Percentiles rank a stretch among this genome's conserved stretches.
Evolutionary conservation across 179 eudicot species (phyloP).

Genomic region (Carnegiea gigantea): DNA sequence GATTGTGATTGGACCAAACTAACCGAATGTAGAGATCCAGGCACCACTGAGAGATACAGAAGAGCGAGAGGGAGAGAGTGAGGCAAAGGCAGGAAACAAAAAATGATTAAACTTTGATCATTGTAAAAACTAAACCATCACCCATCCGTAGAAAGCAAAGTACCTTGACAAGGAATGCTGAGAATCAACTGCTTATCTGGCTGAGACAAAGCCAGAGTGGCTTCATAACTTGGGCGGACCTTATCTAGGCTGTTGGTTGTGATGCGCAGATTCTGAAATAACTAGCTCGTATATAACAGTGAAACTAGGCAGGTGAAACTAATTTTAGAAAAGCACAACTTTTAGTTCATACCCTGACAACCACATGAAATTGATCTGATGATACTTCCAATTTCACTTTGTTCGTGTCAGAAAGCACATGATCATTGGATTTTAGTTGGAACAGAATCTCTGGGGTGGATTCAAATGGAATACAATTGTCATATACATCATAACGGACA

Average conservation of each 20-base stretch:
- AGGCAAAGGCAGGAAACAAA: background rate
- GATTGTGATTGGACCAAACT: conserved; percentile 24
- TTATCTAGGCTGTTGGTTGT: conserved; percentile 41
- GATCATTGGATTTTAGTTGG: conserved; percentile 17
- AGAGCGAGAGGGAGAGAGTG: background rate
- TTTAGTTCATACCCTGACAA: conserved; percentile 26
- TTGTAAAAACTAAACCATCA: background rate
- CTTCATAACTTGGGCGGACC: conserved; percentile 55
- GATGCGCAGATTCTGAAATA: conserved; percentile 42
- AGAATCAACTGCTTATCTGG: conserved; percentile 32
- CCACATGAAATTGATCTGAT: conserved; percentile 17
- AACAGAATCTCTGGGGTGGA: conserved; percentile 12
- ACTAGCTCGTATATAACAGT: background rate
- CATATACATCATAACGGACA: conserved; percentile 29
- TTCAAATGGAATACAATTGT: conserved; percentile 31
- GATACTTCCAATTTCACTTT: conserved; percentile 25
- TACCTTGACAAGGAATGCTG: conserved; percentile 58
- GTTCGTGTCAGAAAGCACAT: conserved; percentile 17
- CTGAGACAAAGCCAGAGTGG: conserved; percentile 39
- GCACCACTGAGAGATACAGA: conserved; percentile 39
- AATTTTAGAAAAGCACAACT: background rate
- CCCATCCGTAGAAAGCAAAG: background rate
- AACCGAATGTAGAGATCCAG: conserved; percentile 42
- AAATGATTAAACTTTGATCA: background rate
- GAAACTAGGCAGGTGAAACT: background rate